These are phyloP conservation scores for Malbranchea zuffiana DNA, from an alignment of 2,329 filamentous ascomycete species.

Conservation along the genomic window DNA sequence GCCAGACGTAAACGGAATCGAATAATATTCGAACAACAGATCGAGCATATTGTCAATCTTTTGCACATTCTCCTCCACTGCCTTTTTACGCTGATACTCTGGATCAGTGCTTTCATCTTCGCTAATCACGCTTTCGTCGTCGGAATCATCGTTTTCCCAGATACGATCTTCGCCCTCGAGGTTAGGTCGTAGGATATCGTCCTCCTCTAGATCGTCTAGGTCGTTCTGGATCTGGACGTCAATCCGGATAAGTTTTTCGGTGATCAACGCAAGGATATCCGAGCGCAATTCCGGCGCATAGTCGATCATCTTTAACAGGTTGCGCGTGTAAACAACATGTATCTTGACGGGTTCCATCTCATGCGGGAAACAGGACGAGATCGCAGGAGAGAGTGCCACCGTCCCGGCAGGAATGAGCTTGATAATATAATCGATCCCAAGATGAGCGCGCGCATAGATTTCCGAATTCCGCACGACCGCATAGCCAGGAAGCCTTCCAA, in stretches of 20 bases:
- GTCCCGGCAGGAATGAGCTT: conserved; percentile 71
- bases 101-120: conserved; percentile 49
- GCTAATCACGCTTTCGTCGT: conserved; percentile 50
- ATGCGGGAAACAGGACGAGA: conserved; percentile 62
- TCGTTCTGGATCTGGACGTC: conserved; percentile 93
- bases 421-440: conserved; percentile 63
- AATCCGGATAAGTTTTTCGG: conserved; percentile 80
- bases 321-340: conserved; percentile 82
- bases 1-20: conserved; percentile 58
- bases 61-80: conserved; percentile 70
- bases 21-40: conserved; percentile 74
- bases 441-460: conserved; percentile 65
- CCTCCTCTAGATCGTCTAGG: conserved; percentile 83
- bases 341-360: conserved; percentile 62
- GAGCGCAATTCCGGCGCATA: conserved; percentile 69
- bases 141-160: conserved; percentile 54
- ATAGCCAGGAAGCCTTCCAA: conserved; percentile 44
- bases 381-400: conserved; percentile 54
- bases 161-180: conserved; percentile 22
- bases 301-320: conserved; percentile 63
- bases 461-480: conserved; percentile 49
- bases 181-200: conserved; percentile 55
- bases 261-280: conserved; percentile 71
- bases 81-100: conserved; percentile 44
- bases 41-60: conserved; percentile 90